Conservation (phyloP, 2,329 filamentous ascomycete species). For the Aspergillus alliaceus region DNA sequence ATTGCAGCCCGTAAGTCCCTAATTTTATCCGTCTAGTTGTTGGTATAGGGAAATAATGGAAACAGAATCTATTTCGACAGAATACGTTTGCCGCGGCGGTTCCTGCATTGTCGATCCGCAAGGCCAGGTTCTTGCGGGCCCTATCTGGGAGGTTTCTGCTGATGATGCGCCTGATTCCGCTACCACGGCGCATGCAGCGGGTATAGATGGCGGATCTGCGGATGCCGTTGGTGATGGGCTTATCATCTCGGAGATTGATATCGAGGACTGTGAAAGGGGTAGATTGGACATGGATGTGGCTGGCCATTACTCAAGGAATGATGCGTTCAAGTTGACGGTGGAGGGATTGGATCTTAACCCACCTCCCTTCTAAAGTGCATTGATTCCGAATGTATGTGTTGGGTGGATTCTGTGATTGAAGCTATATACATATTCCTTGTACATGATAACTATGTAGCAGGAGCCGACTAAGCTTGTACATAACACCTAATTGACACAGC, state of each 20-base stretch:
- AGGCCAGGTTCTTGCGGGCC: constrained; percentile 76
- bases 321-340: constrained; percentile 61
- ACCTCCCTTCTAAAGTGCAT: constrained; percentile 45
- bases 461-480: background rate
- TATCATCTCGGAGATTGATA: constrained; percentile 72
- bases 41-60: background rate
- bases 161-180: constrained; percentile 52
- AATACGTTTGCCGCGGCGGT: constrained; percentile 70
- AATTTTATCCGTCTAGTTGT: background rate
- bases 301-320: constrained; percentile 79
- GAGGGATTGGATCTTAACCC: constrained; percentile 61
- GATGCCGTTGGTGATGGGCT: constrained; percentile 47
- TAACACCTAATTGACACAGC: too few relatives aligned
- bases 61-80: background rate
- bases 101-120: constrained; percentile 78
- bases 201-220: background rate
- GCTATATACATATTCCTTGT: background rate
- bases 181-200: constrained; percentile 30
- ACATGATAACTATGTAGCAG: background rate
- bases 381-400: too few relatives aligned
- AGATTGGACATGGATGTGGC: constrained; percentile 80
- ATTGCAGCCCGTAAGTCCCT: background rate
- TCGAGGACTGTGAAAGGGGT: constrained; percentile 83
- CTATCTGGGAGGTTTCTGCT: constrained; percentile 70
- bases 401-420: background rate